Evolutionary conservation across 1,284 basidiomycete species (phyloP), one percentile per base, ranked within the genome.

Genomic region (Trametes hirsuta): DNA sequence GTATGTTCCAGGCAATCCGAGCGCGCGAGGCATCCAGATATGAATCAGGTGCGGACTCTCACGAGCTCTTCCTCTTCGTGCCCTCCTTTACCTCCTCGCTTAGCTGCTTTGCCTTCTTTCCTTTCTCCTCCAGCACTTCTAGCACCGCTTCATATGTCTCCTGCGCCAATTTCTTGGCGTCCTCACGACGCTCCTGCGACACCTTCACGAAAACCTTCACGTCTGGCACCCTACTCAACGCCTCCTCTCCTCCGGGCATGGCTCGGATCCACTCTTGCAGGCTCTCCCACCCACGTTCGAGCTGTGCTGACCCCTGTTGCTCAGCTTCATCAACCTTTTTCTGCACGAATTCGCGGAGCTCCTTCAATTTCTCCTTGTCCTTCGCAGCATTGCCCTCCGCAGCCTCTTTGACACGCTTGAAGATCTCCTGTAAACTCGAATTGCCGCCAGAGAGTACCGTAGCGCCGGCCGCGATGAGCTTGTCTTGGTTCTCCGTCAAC

Each of bases 71-170:
- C 55, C 62, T 53, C 53, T 71, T 68, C n/a, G 65, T 63, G 21
- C 72, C 72, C 9, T 71, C 61, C 59, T 71, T 66, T 3, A 69
- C 61, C 18, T 71, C 68, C 46, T 72, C 68, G 24, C 58, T 66
- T 8, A 76, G 59, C 63, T 72, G 62, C 63, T 74, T 72, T 8
- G 76, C 75, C 63, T 74, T 73, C 52, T 71, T 64, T 24, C 66
- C 69, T 67, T 76, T 77, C 59, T 74, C 72, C 58, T 75, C 69
- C 30, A 76, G 59, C n/a, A 77, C 72, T 57, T 71, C 60, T 55
- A 74, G 47, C 9, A 76, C 63, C 15, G 74, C 75, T 10, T 71
- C 69, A 53, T 73, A 76, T n/a, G 76, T 76, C 67, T 77, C 75
- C 58, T 72, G 65, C 21, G 71, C 69, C 12, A 77, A 64, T 39